Percentiles rank a stretch among this genome's conserved stretches.
Evolutionary conservation across 495 filamentous ascomycete genomes (phyloP).

Genomic region (Penicillium canariense): DNA sequence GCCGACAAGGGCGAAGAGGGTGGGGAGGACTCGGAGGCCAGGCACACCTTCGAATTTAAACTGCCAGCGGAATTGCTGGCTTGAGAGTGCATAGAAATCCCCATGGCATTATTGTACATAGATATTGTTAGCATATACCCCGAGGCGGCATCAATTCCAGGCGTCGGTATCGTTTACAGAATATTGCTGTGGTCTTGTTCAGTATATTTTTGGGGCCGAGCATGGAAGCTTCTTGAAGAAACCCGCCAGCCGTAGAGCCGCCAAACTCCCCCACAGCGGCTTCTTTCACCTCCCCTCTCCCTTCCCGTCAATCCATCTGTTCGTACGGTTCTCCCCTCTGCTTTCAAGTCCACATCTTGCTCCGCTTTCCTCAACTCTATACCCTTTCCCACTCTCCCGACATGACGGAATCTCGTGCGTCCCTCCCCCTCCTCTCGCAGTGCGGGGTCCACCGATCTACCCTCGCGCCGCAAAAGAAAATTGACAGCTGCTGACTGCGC

Average conservation of each 20-base stretch:
- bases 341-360: slow-evolving; percentile 4
- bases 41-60: slow-evolving; percentile 35
- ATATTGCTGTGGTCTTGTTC: not conserved
- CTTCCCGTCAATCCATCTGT: not conserved
- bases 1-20: slow-evolving; percentile 22
- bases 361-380: slow-evolving; percentile 1
- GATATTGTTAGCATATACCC: slow-evolving; percentile 16
- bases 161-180: not conserved
- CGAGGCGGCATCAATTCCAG: slow-evolving; percentile 2
- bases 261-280: slow-evolving; percentile 8
- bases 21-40: slow-evolving; percentile 14
- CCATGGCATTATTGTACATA: slow-evolving; percentile 9
- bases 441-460: slow-evolving; percentile 32
- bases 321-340: slow-evolving; percentile 4
- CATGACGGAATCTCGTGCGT: slow-evolving; percentile 43
- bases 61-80: slow-evolving; percentile 42
- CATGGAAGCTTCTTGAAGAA: slow-evolving; percentile 51
- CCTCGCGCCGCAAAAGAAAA: slow-evolving; percentile 8
- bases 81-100: slow-evolving; percentile 18
- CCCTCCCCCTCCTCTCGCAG: slow-evolving; percentile 20
- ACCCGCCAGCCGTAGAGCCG: slow-evolving; percentile 11
- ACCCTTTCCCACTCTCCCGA: slow-evolving; percentile 9
- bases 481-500: slow-evolving; percentile 20
- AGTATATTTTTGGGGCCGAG: slow-evolving; percentile 9
- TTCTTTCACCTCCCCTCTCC: slow-evolving; percentile 10